Evolutionary conservation across 176 grass and related monocot species (phyloP).

Genomic region (Alloteropsis semialata): DNA sequence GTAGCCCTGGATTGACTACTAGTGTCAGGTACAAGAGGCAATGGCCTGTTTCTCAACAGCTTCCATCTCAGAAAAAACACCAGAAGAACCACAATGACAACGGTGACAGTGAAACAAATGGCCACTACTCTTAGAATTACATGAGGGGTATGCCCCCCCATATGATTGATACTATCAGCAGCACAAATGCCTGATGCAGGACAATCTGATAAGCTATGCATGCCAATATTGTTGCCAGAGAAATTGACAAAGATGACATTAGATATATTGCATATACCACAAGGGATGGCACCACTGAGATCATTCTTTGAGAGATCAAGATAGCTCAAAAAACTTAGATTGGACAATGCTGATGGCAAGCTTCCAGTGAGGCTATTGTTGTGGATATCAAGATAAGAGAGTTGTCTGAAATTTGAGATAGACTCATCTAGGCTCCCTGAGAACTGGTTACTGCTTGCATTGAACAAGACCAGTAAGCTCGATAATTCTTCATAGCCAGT

Average conservation of each 20-base stretch:
- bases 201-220: conserved; percentile 48
- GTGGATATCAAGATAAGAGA: conserved; percentile 77
- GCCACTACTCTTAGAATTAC: conserved; percentile 10
- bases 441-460: conserved; percentile 77
- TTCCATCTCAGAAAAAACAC: conserved; percentile 44
- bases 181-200: conserved; percentile 31
- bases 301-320: conserved; percentile 81
- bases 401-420: conserved; percentile 63
- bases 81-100: conserved; percentile 40
- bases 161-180: conserved; percentile 16
- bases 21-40: conserved; percentile 25
- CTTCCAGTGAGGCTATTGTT: conserved; percentile 61
- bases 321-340: conserved; percentile 58
- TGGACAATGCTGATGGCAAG: conserved; percentile 55
- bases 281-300: conserved; percentile 60
- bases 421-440: conserved; percentile 50
- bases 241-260: conserved; percentile 59
- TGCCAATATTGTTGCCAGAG: conserved; percentile 53
- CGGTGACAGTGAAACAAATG: conserved; percentile 27
- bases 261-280: conserved; percentile 59
- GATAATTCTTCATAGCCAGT: neutral
- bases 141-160: conserved; percentile 24
- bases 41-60: conserved; percentile 27
- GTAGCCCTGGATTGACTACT: conserved; percentile 15
- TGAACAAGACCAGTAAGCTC: conserved; percentile 57